Percentiles rank a stretch among this genome's conserved stretches.
phyloP scores from a whole-genome alignment of 345 rosid genomes.

The Murraya paniculata region DNA sequence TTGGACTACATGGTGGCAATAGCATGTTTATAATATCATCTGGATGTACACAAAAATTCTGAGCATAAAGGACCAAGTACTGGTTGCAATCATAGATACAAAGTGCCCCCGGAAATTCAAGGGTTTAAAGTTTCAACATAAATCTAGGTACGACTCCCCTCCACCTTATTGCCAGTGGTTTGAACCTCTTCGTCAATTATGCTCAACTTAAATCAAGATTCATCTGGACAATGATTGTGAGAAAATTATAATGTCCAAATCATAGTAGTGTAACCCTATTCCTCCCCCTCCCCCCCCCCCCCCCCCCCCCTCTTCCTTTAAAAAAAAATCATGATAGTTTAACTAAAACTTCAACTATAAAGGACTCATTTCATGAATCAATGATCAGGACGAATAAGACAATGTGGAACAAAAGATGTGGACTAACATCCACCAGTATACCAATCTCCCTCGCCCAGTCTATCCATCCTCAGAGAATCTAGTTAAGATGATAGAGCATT shows the following conservation, averaged over 20 bases:
- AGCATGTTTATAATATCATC: neutral
- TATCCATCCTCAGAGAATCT: no score
- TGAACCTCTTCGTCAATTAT: neutral
- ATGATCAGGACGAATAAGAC: neutral
- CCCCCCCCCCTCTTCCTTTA: no score
- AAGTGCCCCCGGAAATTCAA: neutral
- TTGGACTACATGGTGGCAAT: neutral
- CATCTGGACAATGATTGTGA: neutral
- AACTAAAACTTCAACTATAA: neutral
- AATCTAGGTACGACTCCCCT: neutral
- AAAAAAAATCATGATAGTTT: no score
- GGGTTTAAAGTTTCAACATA: neutral
- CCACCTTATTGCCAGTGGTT: neutral
- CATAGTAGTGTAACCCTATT: neutral
- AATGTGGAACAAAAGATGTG: neutral
- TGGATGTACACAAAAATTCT: no score
- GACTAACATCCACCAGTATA: neutral
- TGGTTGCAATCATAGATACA: neutral
- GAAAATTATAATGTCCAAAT: neutral
- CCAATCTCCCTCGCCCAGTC: no score
- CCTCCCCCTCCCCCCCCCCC: no score
- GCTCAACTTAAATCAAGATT: neutral
- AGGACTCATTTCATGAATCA: neutral
- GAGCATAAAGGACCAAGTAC: neutral
- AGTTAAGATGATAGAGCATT: no score